phyloP scores from a whole-genome alignment of 2,329 filamentous ascomycete species.

The Zymoseptoria tritici region DNA sequence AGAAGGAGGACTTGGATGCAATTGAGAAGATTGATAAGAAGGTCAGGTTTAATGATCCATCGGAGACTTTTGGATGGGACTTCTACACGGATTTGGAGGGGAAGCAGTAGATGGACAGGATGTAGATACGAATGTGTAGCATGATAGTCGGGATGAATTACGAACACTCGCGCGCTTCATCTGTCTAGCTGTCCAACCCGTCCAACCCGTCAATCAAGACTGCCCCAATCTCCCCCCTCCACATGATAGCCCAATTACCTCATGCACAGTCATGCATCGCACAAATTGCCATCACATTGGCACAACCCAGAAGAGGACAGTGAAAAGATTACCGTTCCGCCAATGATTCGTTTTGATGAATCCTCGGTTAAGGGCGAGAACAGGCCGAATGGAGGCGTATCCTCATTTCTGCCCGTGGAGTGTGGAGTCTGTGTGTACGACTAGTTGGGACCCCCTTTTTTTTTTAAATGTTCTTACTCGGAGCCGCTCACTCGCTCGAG shows the following conservation, averaged over 20 bases:
- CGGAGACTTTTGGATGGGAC: slow-evolving; percentile 48
- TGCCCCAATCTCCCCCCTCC: background rate
- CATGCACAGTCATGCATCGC: background rate
- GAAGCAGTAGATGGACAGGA: slow-evolving; percentile 30
- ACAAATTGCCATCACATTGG: background rate
- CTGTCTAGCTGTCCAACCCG: background rate
- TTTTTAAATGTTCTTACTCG: no score
- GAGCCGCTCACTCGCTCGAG: no score
- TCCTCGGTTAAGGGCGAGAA: no score
- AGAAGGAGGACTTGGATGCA: slow-evolving; percentile 49
- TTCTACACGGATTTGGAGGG: slow-evolving; percentile 55
- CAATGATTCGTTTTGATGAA: background rate
- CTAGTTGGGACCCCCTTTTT: no score
- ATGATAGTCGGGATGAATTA: no score
- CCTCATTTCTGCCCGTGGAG: no score
- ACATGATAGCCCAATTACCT: background rate
- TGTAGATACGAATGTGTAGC: no score
- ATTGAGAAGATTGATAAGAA: slow-evolving; percentile 53
- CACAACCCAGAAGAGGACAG: background rate
- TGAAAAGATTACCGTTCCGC: background rate
- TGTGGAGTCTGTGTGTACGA: no score
- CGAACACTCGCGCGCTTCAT: background rate
- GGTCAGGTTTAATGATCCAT: slow-evolving; percentile 55
- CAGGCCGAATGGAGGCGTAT: no score
- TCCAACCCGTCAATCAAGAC: background rate